A percentile compares a stretch with the other conserved stretches of the same genome.
phyloP scores from a whole-genome alignment of 2,329 filamentous ascomycete species.

The Balansia obtecta region DNA sequence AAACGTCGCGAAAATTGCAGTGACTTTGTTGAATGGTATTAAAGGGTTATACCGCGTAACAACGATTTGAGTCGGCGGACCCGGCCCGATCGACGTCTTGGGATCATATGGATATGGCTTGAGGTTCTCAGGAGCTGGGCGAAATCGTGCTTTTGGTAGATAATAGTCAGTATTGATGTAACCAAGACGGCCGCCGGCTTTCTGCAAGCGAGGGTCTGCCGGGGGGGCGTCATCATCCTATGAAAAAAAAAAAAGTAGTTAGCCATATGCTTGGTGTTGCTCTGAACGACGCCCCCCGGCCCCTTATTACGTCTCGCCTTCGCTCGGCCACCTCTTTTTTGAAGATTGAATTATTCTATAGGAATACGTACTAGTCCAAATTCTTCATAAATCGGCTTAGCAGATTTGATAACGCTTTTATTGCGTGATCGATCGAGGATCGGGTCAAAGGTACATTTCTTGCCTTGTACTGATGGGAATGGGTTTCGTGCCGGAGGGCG shows the following conservation, averaged over 20 bases:
- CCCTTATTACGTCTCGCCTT: background rate
- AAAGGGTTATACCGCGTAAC: constrained; percentile 95
- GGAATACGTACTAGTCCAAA: constrained; percentile 54
- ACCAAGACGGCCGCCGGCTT: constrained; percentile 47
- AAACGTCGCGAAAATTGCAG: constrained; percentile 64
- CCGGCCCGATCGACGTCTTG: constrained; percentile 74
- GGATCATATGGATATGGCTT: constrained; percentile 73
- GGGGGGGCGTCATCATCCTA: constrained; percentile 71
- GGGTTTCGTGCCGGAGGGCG: constrained; percentile 47
- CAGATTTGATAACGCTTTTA: constrained; percentile 40
- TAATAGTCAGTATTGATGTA: constrained; percentile 61
- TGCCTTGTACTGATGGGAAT: constrained; percentile 38
- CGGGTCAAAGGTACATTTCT: constrained; percentile 50
- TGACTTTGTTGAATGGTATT: constrained; percentile 65
- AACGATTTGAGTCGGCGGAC: constrained; percentile 80
- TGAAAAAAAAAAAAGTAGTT: constrained; percentile 35
- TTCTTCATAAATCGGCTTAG: constrained; percentile 49
- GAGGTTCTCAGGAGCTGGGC: constrained; percentile 64
- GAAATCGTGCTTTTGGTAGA: constrained; percentile 58
- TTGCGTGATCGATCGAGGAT: constrained; percentile 37
- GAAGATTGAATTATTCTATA: constrained; percentile 22
- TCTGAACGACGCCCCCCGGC: constrained; percentile 49
- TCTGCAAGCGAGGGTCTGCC: constrained; percentile 68
- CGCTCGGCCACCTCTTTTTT: constrained; percentile 7
- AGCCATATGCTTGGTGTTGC: constrained; percentile 32